Evolutionary conservation across 1,284 basidiomycete genomes (phyloP).

Genomic region (Ceraceosorus guamensis): DNA sequence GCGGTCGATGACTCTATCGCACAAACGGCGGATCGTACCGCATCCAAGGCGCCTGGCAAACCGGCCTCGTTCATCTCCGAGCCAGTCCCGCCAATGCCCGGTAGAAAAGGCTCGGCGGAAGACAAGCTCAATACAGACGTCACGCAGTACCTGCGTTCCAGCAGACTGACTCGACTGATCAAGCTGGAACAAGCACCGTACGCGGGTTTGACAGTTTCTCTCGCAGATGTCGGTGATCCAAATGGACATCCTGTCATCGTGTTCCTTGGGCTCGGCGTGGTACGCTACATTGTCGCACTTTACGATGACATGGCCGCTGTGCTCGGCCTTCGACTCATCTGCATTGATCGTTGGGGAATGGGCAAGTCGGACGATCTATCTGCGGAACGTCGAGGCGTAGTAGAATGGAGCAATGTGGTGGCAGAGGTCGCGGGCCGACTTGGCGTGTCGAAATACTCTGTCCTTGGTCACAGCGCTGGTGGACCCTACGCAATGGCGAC

Average conservation of each 20-base stretch:
- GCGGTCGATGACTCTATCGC: too few relatives aligned
- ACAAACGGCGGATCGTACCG: too few relatives aligned
- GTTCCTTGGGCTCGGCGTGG: slow-evolving; percentile 86
- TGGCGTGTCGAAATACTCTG: slow-evolving; percentile 68
- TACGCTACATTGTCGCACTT: slow-evolving; percentile 83
- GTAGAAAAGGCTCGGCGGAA: too few relatives aligned
- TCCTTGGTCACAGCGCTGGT: slow-evolving; percentile 95
- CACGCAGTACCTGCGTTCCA: slow-evolving; percentile 5
- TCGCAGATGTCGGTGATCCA: slow-evolving; percentile 79
- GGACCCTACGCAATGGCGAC: slow-evolving; percentile 87
- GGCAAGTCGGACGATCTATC: slow-evolving; percentile 70
- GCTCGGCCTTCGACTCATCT: slow-evolving; percentile 77
- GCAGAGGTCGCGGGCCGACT: slow-evolving; percentile 79
- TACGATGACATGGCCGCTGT: slow-evolving; percentile 93
- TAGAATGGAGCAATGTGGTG: slow-evolving; percentile 83
- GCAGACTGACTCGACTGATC: slow-evolving; percentile 66
- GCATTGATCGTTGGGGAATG: slow-evolving; percentile 92
- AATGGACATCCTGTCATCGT: slow-evolving; percentile 78
- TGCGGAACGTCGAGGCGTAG: slow-evolving; percentile 64
- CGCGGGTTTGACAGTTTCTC: slow-evolving; percentile 70
- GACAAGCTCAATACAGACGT: not conserved
- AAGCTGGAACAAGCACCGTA: slow-evolving; percentile 71
- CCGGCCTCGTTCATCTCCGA: too few relatives aligned
- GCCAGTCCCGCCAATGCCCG: too few relatives aligned
- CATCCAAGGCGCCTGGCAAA: too few relatives aligned